Evolutionary conservation across 495 filamentous ascomycete genomes (phyloP).

Genomic region (Neurospora sp.): DNA sequence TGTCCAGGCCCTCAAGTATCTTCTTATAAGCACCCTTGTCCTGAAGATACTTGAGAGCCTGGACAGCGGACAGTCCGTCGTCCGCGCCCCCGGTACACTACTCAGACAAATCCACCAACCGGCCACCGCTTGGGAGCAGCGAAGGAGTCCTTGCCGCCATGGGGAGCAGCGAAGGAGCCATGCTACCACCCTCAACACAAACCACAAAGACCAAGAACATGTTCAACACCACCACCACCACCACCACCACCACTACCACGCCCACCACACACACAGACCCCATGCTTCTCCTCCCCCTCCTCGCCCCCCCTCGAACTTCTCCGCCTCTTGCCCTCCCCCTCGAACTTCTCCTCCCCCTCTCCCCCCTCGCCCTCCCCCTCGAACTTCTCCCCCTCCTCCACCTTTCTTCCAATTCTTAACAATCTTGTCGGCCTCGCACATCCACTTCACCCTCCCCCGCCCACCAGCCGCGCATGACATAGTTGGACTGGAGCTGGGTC

Average conservation of each 20-base stretch:
- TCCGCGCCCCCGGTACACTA: not conserved
- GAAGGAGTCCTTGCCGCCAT: not conserved
- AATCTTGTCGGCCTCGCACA: not conserved
- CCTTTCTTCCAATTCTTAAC: not conserved
- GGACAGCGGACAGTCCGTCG: not conserved
- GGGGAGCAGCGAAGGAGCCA: not conserved
- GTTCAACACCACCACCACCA: not conserved
- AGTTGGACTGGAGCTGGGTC: no score
- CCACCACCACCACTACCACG: not conserved
- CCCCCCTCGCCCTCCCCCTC: not conserved
- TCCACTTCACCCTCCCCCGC: not conserved
- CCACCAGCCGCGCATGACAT: no score
- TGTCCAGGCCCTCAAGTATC: not conserved
- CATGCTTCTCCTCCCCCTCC: not conserved
- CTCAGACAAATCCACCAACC: not conserved
- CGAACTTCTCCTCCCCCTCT: not conserved
- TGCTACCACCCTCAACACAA: not conserved
- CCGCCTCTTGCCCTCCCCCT: not conserved
- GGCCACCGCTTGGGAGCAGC: not conserved
- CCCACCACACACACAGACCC: not conserved
- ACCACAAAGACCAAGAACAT: not conserved
- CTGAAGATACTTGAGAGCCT: not conserved
- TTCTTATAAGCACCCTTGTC: not conserved
- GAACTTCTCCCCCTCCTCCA: not conserved
- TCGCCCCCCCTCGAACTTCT: not conserved